Evolutionary conservation across 305 asterid genomes (phyloP), one percentile per base, ranked within the genome.

Genomic region (Solanum hybrid): DNA sequence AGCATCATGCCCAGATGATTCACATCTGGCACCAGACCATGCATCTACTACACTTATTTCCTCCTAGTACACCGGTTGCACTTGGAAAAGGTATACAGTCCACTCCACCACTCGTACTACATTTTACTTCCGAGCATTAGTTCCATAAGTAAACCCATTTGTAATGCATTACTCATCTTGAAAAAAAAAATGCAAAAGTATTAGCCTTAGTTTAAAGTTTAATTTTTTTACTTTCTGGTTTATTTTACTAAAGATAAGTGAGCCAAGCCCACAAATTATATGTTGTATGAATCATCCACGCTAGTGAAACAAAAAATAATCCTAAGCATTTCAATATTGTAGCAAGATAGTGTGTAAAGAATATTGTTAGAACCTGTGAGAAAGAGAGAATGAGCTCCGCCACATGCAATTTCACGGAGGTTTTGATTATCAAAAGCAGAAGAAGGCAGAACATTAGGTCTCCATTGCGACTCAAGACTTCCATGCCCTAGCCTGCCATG

Each of bases 371-470:
- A 91, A 97, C 99, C 99, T 73, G 98, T 94, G 33, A 97, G 96
- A 86, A 97, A 97, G 86, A 96, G 99, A n/a, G 99, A 95, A 91
- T 96, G 99, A 90, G 99, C 99, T 61, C 99, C 99, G 70, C 98
- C 99, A 85, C 98, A 96, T 73, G 98, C 96, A 90, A 97, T 93
- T 91, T 95, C 95, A 87, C 93, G 92, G 90, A 97, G 93, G 90
- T 91, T 91, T 93, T 94, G 96, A 94, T 93, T 82, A 90, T 84
- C 94, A 91, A 97, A 96, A 90, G 94, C 95, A 27, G 97, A 92
- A 41, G 98, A 89, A 39, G 34, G 51, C 88, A 96, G 90, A 87
- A 94, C 92, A 90, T 91, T 92, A 73, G 99, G 99, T 80, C 92
- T 93, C 98, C 98, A 97, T 77, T 93, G 94, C 14, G 99, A 96